Conservation (phyloP, 2,329 filamentous ascomycete species). For the Xylaria hypoxylon region DNA sequence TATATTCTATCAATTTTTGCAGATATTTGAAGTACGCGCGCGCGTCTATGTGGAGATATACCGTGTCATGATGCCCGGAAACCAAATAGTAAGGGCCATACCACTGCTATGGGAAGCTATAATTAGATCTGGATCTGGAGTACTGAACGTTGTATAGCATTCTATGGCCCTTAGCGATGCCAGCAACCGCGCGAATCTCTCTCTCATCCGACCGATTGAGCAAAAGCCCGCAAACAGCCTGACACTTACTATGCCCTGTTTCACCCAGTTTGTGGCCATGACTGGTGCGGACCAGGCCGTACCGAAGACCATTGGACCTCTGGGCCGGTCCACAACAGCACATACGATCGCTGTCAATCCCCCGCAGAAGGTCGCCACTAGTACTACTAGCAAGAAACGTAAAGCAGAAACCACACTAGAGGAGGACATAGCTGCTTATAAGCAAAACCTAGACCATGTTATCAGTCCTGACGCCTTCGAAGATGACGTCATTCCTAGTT, state of each 20-base stretch:
- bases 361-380: not conserved
- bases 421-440: conserved; percentile 47
- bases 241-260: not conserved
- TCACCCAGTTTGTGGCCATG: conserved; percentile 11
- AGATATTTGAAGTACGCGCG: not conserved
- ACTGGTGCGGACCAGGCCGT: not conserved
- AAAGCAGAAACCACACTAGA: conserved; percentile 44
- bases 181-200: conserved; percentile 24
- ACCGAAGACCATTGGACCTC: not conserved
- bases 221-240: not conserved
- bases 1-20: not conserved
- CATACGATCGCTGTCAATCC: not conserved
- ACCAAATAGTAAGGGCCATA: conserved; percentile 11
- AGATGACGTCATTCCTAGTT: conserved; percentile 33
- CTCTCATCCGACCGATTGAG: not conserved
- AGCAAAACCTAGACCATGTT: conserved; percentile 43
- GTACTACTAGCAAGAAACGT: conserved; percentile 42
- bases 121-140: not conserved
- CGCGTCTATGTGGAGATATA: not conserved
- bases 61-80: conserved; percentile 3
- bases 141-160: conserved; percentile 11
- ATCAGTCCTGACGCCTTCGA: conserved; percentile 18
- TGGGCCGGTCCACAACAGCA: not conserved
- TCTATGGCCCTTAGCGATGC: conserved; percentile 14
- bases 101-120: not conserved